Evolutionary conservation across 2,329 filamentous ascomycete genomes (phyloP).

Genomic region (Neofusicoccum umdonicola): DNA sequence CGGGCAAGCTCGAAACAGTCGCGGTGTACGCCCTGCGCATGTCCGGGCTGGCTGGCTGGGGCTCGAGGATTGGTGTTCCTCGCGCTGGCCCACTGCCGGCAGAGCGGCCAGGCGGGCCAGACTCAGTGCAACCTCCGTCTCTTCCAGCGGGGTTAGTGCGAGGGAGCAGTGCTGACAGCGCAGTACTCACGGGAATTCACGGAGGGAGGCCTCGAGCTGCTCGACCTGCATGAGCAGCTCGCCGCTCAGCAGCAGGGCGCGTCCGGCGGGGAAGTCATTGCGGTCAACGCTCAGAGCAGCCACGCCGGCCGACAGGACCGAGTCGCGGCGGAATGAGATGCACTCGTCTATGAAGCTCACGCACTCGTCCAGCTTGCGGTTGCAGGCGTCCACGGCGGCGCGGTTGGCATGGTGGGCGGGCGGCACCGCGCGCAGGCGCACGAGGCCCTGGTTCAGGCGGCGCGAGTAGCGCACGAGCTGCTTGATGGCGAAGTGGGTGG

Average conservation of each 20-base stretch:
- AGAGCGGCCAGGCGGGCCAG: neutral
- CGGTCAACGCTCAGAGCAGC: neutral
- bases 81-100: neutral
- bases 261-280: neutral
- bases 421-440: neutral
- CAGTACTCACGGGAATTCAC: neutral
- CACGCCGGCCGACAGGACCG: neutral
- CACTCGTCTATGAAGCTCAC: neutral
- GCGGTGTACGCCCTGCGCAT: neutral
- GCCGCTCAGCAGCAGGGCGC: neutral
- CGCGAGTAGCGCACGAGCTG: neutral
- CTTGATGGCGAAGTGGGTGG: slow-evolving; percentile 7
- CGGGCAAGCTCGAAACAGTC: neutral
- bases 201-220: neutral
- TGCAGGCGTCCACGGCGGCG: neutral
- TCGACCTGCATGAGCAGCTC: neutral
- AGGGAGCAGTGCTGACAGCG: neutral
- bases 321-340: slow-evolving; percentile 11
- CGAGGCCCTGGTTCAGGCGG: neutral
- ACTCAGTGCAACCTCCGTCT: neutral
- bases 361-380: slow-evolving; percentile 6
- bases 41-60: neutral
- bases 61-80: neutral
- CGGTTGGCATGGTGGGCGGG: neutral
- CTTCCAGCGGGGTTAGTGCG: neutral